Base-by-base conservation (phyloP, 805 yeast genomes). In the Blastobotrys chiropterorum region DNA sequence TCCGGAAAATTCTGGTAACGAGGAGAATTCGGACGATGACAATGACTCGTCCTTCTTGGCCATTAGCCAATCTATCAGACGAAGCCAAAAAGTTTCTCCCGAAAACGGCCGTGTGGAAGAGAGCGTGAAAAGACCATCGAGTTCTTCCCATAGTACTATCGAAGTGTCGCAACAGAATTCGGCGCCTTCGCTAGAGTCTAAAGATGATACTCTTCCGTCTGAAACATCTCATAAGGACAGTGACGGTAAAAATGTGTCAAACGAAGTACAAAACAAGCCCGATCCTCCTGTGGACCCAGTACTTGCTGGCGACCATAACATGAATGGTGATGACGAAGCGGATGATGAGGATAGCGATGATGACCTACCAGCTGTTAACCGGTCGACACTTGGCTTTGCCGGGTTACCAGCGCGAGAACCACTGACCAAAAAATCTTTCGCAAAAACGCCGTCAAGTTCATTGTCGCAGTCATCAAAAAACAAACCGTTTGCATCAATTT, bases 321-420 rank as follows among this genome's bases (percentile, higher is more conserved):
- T 6, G 34, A 26, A 26, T 26, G 34, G 11, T 3, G 43, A 40
- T 8, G 19, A 15, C 47, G 47, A 44, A 22, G 21, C 21, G 11
- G 48, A 46, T 17, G 34, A 26, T 6, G 21, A 19, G 3, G 48
- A 46, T 4, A 19, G 13, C 14, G 48, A 38, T 4, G 42, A 19
- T 15, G 53, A 50, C 3, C 19, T 47, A 11, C 54, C 57, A 8
- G 55, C 54, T 3, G 50, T 51, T 14, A 48, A 26, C 45, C 38
- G 51, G 26, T 48, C 56, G 13, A 48, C 56, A 2, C 47, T 53
- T 42, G 61, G 58, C 1, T 53, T 56, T 38, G 54, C 57, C 3
- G 45, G 53, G 15, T 49, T 57, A 3, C 61, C 61, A 3, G 50
- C 52, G 3, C 38, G 57, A 21, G 57, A 53, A 17, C 61, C 61